These are phyloP conservation scores for Colletotrichum truncatum DNA, from an alignment of 2,329 filamentous ascomycete genomes.

Conservation along the genomic window DNA sequence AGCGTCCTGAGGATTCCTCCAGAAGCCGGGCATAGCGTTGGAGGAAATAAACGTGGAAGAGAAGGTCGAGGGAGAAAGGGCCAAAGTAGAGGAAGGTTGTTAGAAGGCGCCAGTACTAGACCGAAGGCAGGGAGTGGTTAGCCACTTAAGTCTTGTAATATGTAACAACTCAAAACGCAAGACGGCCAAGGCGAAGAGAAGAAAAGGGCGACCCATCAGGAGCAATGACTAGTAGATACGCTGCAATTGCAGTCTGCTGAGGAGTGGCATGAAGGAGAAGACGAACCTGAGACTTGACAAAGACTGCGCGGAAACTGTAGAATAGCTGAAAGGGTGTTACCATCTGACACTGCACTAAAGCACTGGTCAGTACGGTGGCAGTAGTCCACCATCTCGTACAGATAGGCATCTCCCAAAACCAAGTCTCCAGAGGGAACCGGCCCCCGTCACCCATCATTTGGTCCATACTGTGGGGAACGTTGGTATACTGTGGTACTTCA, in stretches of 20 bases:
- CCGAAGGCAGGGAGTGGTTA: slow-evolving; percentile 13
- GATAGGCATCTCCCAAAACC: slow-evolving; percentile 99
- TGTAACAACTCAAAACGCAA: no score
- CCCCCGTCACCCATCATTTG: slow-evolving; percentile 68
- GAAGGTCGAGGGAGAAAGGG: slow-evolving; percentile 88
- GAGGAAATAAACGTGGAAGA: slow-evolving; percentile 98
- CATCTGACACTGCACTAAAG: slow-evolving; percentile 92
- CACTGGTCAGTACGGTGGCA: slow-evolving; percentile 86
- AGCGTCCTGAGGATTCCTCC: slow-evolving; percentile 92
- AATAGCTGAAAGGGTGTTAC: slow-evolving; percentile 95
- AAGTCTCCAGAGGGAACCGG: slow-evolving; percentile 86
- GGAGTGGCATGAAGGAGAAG: neutral
- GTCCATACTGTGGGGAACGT: slow-evolving; percentile 53
- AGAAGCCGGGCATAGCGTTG: slow-evolving; percentile 95
- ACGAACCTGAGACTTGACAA: slow-evolving; percentile 87
- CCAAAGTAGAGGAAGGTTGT: slow-evolving; percentile 99
- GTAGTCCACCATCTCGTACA: slow-evolving; percentile 98
- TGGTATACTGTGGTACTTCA: neutral
- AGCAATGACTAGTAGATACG: no score
- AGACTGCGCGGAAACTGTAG: slow-evolving; percentile 94
- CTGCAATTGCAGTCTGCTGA: no score
- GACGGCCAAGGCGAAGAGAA: no score
- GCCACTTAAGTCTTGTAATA: neutral
- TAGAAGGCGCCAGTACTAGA: slow-evolving; percentile 93
- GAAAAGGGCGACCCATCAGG: no score